These are phyloP conservation scores for thale cress (Arabidopsis thaliana) DNA, from an alignment of 345 rosid genomes.

Conservation along the genomic window DNA sequence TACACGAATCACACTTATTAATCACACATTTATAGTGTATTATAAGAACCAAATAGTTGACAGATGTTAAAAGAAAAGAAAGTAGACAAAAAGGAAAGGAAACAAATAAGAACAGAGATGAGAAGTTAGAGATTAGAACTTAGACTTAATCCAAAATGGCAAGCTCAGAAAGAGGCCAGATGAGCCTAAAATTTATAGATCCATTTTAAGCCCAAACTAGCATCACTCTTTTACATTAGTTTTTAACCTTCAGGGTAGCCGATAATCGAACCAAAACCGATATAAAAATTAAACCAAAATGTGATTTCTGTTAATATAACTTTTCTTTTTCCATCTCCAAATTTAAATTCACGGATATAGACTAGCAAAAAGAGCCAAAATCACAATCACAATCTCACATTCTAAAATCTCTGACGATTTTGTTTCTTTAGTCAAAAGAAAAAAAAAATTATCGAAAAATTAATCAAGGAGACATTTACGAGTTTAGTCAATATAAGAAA, in stretches of 20 bases:
- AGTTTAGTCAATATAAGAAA: no score
- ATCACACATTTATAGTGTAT: constrained; percentile 23
- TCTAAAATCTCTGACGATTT: not conserved
- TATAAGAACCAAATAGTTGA: not conserved
- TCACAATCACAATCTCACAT: not conserved
- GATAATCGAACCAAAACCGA: not conserved
- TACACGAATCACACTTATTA: constrained; percentile 18
- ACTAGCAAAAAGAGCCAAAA: not conserved
- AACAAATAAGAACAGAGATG: not conserved
- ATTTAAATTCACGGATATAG: no score
- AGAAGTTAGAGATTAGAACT: no score
- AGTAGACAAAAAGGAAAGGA: not conserved
- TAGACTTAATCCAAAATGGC: not conserved
- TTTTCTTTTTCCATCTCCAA: not conserved
- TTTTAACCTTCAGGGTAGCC: not conserved
- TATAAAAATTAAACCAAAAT: not conserved
- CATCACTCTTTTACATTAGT: not conserved
- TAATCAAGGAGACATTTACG: not conserved
- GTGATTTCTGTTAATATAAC: not conserved
- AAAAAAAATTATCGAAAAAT: no score
- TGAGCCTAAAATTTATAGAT: not conserved
- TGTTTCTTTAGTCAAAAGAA: no score
- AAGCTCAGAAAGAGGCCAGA: not conserved
- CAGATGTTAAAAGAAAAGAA: not conserved
- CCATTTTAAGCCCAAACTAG: not conserved